phyloP scores from a whole-genome alignment of 2,329 filamentous ascomycete genomes.

The Chaetomium strumarium region DNA sequence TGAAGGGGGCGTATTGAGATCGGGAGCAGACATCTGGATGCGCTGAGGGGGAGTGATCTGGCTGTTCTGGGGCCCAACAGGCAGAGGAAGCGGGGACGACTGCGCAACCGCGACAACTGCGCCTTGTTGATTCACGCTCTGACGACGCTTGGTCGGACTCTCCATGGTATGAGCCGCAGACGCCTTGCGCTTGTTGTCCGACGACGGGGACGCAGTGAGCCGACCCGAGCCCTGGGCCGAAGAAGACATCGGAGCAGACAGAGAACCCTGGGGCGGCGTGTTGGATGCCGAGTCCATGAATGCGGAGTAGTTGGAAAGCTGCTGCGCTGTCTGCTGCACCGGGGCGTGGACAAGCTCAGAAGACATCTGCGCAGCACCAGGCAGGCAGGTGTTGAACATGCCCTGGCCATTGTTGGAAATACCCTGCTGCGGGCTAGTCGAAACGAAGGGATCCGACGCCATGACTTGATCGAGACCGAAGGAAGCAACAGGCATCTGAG shows the following conservation, averaged over 20 bases:
- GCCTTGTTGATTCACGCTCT: conserved; percentile 2
- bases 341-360: not conserved
- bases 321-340: not conserved
- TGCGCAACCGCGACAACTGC: not conserved
- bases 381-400: not conserved
- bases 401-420: not conserved
- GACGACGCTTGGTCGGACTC: conserved; percentile 13
- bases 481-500: not conserved
- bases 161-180: not conserved
- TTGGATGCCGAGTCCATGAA: not conserved
- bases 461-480: conserved; percentile 7
- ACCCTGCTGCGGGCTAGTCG: not conserved
- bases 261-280: not conserved
- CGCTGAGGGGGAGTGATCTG: not conserved
- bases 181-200: conserved; percentile 16
- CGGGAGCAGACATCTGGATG: not conserved
- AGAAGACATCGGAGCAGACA: not conserved
- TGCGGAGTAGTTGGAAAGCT: not conserved
- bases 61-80: not conserved
- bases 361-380: not conserved
- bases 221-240: not conserved
- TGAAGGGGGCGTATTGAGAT: not conserved
- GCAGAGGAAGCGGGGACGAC: not conserved
- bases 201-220: not conserved
- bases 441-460: conserved; percentile 8